Evolutionary conservation across 345 rosid species (phyloP).

Genomic region (Geranium rotundifolium): DNA sequence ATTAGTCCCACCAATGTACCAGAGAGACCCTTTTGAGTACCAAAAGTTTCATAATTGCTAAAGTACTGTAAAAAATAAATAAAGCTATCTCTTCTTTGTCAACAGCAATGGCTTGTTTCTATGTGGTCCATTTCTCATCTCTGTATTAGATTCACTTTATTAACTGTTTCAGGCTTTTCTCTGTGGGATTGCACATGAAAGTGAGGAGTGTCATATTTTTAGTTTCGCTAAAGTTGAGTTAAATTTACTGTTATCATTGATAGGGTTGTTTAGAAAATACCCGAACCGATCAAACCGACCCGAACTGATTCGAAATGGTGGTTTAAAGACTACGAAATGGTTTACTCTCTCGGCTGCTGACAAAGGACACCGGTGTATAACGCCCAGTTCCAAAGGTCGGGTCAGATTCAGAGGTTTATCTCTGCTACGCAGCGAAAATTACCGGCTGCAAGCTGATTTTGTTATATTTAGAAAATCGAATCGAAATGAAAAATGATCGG

Average conservation of each 20-base stretch:
- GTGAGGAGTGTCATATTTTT: constrained; percentile 9
- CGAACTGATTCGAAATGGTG: too few relatives aligned
- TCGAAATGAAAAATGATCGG: too few relatives aligned
- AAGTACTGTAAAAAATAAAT: constrained; percentile 4
- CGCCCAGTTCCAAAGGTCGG: too few relatives aligned
- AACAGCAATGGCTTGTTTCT: background rate
- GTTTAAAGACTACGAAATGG: too few relatives aligned
- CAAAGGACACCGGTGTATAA: too few relatives aligned
- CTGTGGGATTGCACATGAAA: constrained; percentile 4
- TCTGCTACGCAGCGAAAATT: too few relatives aligned
- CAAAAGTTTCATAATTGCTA: constrained; percentile 5
- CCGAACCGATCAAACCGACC: too few relatives aligned
- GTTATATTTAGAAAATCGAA: too few relatives aligned
- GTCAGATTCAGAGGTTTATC: too few relatives aligned
- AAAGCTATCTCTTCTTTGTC: background rate
- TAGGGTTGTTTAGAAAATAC: background rate
- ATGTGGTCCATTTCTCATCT: background rate
- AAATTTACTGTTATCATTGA: background rate
- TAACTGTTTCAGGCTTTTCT: constrained; percentile 3
- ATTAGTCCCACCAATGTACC: constrained; percentile 3
- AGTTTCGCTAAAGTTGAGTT: background rate
- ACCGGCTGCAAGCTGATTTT: too few relatives aligned
- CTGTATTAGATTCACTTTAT: constrained; percentile 11
- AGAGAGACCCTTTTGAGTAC: constrained; percentile 10
- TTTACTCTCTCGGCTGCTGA: too few relatives aligned